Conservation (phyloP, 2,329 filamentous ascomycete species). For the Aspergillus sp. region DNA sequence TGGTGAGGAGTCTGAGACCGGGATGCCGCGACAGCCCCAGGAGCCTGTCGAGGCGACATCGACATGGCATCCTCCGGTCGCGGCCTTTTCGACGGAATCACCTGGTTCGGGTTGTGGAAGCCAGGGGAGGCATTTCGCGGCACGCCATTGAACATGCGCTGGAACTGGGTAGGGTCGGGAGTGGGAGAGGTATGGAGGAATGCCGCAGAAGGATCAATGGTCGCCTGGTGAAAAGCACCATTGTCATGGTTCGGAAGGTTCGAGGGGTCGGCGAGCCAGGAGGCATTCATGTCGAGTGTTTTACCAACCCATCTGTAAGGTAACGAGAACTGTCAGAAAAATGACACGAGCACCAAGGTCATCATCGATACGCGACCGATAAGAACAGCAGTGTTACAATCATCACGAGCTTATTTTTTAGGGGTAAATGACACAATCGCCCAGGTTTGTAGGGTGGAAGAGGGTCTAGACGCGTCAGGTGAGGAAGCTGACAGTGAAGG, state of each 20-base stretch:
- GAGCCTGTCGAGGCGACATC: constrained; percentile 75
- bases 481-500: constrained; percentile 12
- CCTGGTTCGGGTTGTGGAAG: constrained; percentile 75
- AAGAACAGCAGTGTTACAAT: constrained; percentile 5
- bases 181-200: constrained; percentile 50
- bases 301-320: constrained; percentile 49
- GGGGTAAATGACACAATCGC: neutral
- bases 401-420: constrained; percentile 10
- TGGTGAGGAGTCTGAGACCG: constrained; percentile 92
- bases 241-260: constrained; percentile 51
- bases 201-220: constrained; percentile 50
- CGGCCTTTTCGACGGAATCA: constrained; percentile 87
- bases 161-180: constrained; percentile 54
- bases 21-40: constrained; percentile 74
- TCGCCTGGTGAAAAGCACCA: constrained; percentile 49
- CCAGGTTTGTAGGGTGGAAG: constrained; percentile 11
- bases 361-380: constrained; percentile 29
- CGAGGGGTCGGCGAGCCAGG: constrained; percentile 52
- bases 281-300: constrained; percentile 54
- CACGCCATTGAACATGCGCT: constrained; percentile 76
- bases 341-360: constrained; percentile 14
- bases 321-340: constrained; percentile 28
- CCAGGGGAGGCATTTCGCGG: constrained; percentile 81
- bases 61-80: constrained; percentile 82
- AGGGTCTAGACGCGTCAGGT: constrained; percentile 30